Conservation (phyloP, 306 rosid species). For the Macrotyloma uniflorum region DNA sequence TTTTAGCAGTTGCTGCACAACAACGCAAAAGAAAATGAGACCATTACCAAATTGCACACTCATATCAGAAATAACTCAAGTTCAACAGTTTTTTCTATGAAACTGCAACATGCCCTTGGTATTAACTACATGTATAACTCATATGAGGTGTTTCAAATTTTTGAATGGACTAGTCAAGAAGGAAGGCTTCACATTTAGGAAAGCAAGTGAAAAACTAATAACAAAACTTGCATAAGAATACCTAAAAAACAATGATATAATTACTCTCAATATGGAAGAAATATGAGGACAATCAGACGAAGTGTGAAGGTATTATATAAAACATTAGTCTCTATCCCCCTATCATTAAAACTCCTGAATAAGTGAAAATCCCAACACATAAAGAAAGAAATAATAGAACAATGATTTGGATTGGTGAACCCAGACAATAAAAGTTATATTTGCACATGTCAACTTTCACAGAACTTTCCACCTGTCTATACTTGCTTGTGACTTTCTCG, state of each 20-base stretch:
- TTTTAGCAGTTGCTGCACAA: background rate
- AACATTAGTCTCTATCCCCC: background rate
- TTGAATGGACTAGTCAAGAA: background rate
- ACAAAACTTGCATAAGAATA: background rate
- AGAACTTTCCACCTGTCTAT: too few species aligned
- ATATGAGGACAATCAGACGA: background rate
- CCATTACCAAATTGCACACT: background rate
- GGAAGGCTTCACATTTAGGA: too few species aligned
- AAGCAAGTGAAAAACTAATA: too few species aligned
- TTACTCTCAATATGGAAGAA: background rate
- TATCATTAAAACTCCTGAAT: background rate
- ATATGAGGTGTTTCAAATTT: background rate
- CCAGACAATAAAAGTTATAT: background rate
- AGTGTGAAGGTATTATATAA: background rate
- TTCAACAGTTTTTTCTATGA: background rate
- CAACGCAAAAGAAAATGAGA: background rate
- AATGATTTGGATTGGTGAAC: background rate
- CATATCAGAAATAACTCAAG: background rate
- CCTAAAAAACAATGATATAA: background rate
- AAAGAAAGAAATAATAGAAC: background rate
- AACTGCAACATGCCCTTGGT: constrained; percentile 7
- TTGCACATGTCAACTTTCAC: background rate
- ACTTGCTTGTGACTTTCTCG: background rate
- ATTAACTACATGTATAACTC: background rate
- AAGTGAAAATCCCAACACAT: background rate